Base-by-base conservation (phyloP, 179 eudicot species). In the Spinacia oleracea region DNA sequence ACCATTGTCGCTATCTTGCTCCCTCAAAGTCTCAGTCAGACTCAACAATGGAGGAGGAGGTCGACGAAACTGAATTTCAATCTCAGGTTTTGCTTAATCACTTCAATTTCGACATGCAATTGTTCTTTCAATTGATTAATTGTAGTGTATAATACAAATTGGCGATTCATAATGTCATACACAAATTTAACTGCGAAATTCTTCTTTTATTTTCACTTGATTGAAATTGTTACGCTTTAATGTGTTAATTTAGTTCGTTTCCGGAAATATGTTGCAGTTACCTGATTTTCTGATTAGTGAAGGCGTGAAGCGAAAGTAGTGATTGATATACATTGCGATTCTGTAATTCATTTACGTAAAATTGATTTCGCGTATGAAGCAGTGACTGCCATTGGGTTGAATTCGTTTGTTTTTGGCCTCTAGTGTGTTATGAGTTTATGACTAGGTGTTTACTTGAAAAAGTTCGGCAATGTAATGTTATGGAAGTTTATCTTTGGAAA, bases 31-130 rank as follows among this genome's bases (percentile, higher is more conserved):
- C 73, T 48, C 59, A 16, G 40, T 14, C 43, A 32, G 35, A 10
- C 31, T 65, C 76, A 72, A 60, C 79, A 73, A 83, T 81, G 82
- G 82, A 69, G 78, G 83, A 80, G 63, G 76, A 66, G 18, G 72
- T 78, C 31, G 88, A 78, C 77, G 86, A 85, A 80, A 71, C 78
- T 35, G 88, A 83, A 55, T 56, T 77, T n/a, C 80, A 85, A 60
- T 80, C 88, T 51, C 88, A 83, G 86, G 88, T 85, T 55, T 31
- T 59, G 6, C 27, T 56, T 42, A 8, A 6, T 21, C 11, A 14
- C 72, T 60, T 77, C 45, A 21, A 20, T 78, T 77, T 79, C 77
- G 8, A 10, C 35, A 6, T 31, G 20, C 40, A 40, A 50, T 20
- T 10, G 1, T 25, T 70, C 18, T 34, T 58, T 31, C 8, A 53